Evolutionary conservation across 2,329 filamentous ascomycete genomes (phyloP), one percentile per base, ranked within the genome.

Genomic region (Aspergillus fumigatiaffinis): DNA sequence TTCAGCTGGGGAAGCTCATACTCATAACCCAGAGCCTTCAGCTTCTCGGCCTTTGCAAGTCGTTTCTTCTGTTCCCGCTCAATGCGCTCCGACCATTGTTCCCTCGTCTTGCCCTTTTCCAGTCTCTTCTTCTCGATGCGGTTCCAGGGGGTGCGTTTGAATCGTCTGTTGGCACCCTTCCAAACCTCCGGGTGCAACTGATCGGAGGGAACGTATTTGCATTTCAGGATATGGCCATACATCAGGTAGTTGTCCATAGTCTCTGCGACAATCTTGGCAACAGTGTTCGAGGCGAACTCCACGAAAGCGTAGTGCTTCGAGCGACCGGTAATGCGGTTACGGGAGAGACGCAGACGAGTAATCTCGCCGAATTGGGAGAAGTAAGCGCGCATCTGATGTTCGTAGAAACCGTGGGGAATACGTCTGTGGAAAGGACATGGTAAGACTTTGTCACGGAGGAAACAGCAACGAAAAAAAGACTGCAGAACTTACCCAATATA

Each of bases 231-330:
- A 73, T 97, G 93, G 5, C 91, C 91, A 73, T 96, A 97, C 70
- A 99, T 83, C 42, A 97, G 85, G 76, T 99, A 99, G 77, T 92
- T 95, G 81, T 97, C 86, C 94, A 99, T 99, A 23, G 94, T 96
- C 78, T 92, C 90, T 51, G 91, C 88, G 29, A 96, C 93, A 66
- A 97, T 92, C 68, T 91, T 88, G 42, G 94, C 93, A n/a, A 92
- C 90, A 56, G 91, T 87, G 35, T 82, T 79, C 6, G 84, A 85
- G 2, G 78, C 77, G 70, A 99, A 99, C 77, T 99, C 91, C 69
- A 99, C 84, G 75, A 97, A 99, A 32, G 91, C 94, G 71, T 89
- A 96, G 80, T 97, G 94, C 80, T 94, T 96, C 73, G 89, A 92
- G 57, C 86, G 86, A 55, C 94, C 94, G 1, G 92, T 97, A 74